Evolutionary conservation across 139 green algal genomes (phyloP), one percentile per base, ranked within the genome.

Genomic region (Helicosporidium sp.): DNA sequence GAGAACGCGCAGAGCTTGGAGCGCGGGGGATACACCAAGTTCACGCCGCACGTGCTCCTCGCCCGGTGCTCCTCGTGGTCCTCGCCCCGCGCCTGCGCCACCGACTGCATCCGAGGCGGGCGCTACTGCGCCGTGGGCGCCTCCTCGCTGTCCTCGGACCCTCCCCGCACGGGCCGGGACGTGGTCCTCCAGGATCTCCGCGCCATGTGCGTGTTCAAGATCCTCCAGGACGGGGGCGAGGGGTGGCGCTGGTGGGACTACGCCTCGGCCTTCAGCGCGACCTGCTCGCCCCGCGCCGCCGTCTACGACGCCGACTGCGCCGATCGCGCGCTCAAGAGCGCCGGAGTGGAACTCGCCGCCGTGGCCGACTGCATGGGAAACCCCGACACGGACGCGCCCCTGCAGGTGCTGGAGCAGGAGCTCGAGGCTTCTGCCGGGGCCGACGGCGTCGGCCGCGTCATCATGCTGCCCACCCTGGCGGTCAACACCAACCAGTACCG

Each of bases 231-330:
- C 7, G 64, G 44, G 5, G 28, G 40, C 17, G 52, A 56, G 53
- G 55, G 65, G 15, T 81, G 73, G 72, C 26, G 60, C 42, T 85
- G 75, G 77, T 83, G 73, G 76, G 55, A 63, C 20, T 85, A 74
- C 46, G 66, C 68, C 5, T 45, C 47, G n/a, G 51, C 60, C 20
- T 82, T 73, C 29, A 33, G 52, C 29, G 18, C 22, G 20, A 24
- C 44, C 35, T 86, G 76, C 59, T 61, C 41, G n/a, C 75, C 79
- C 61, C 46, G 18, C 5, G 57, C 26, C 18, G 52, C 43, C 1
- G 29, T 43, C 1, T 83, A 59, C 54, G 51, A 60, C 18, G 6
- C 33, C n/a, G 49, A 31, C 18, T 83, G 75, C 42, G 60, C 74
- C 6, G 40, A 74, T 24, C 36, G 47, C 24, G 33, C 69, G 34